A percentile compares a stretch with the other conserved stretches of the same genome.
Conservation (phyloP, 2,329 filamentous ascomycete species). For the Aspergillus arachidicola region DNA sequence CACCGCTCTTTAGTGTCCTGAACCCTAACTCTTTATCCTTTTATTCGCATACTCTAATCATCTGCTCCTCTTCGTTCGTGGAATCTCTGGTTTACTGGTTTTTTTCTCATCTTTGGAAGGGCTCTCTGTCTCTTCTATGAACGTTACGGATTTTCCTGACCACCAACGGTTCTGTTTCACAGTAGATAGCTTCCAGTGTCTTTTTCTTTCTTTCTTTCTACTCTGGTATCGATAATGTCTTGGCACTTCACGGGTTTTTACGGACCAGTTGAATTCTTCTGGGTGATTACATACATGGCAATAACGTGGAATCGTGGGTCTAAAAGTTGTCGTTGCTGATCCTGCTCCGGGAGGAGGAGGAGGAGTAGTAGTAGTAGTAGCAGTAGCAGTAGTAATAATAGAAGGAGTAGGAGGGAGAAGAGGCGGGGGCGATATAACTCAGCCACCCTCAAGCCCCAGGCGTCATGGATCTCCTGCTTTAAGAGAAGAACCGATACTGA, state of each 20-base stretch:
- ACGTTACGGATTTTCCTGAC: neutral
- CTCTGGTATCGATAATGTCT: slow-evolving; percentile 1
- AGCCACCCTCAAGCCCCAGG: too few relatives aligned
- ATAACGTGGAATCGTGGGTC: neutral
- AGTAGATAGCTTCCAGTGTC: neutral
- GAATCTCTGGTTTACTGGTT: neutral
- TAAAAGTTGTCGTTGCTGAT: too few relatives aligned
- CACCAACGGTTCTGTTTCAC: neutral
- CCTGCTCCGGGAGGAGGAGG: too few relatives aligned
- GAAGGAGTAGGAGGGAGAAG: too few relatives aligned
- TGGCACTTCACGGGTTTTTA: neutral
- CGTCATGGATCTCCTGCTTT: too few relatives aligned
- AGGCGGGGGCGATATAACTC: too few relatives aligned
- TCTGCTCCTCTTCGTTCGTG: neutral
- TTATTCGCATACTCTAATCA: neutral
- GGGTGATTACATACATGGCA: neutral
- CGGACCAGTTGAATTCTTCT: neutral
- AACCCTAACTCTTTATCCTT: neutral
- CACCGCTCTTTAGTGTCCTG: neutral
- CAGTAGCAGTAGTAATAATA: too few relatives aligned
- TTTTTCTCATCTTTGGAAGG: neutral
- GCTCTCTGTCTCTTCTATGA: neutral
- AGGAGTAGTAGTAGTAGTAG: too few relatives aligned
- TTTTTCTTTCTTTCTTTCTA: neutral
- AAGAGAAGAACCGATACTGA: neutral